Conservation (phyloP, 768 basidiomycete genomes). For the Mycena pura region DNA sequence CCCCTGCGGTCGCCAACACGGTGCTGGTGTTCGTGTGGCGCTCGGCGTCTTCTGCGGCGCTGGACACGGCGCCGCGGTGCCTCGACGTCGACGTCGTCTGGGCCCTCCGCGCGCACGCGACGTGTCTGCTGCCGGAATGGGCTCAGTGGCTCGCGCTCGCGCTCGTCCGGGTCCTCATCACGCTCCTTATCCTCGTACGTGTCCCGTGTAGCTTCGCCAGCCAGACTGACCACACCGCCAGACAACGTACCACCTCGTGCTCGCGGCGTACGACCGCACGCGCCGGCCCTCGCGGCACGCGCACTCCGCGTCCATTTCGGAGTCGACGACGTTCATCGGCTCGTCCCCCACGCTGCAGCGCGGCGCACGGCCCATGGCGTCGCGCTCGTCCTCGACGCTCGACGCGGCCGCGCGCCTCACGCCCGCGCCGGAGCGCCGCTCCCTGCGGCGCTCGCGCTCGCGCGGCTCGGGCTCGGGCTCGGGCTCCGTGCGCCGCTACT, state of each 20-base stretch:
- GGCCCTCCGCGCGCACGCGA: conserved; percentile 47
- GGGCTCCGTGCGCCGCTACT: conserved; percentile 5
- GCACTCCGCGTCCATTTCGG: conserved; percentile 21
- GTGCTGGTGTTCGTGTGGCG: conserved; percentile 62
- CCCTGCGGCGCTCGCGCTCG: conserved; percentile 19
- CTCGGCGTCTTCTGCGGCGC: conserved; percentile 41
- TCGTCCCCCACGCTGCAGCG: no score
- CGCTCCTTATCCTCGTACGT: conserved; percentile 61
- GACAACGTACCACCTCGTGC: conserved; percentile 37
- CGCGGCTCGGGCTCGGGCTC: no score
- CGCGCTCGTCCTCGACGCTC: conserved; percentile 32
- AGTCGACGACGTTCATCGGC: conserved; percentile 26
- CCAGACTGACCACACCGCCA: no score
- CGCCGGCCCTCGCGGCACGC: conserved; percentile 29
- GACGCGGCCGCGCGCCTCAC: conserved; percentile 14
- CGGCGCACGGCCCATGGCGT: no score
- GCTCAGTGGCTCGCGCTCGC: conserved; percentile 62
- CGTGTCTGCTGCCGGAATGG: conserved; percentile 48
- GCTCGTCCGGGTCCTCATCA: conserved; percentile 59
- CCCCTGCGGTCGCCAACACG: conserved; percentile 62
- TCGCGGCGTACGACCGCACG: conserved; percentile 33
- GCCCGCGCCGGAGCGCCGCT: conserved; percentile 25
- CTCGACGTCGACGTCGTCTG: conserved; percentile 76
- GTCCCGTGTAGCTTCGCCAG: no score
- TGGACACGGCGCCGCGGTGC: conserved; percentile 58